Conservation (phyloP, 805 yeast genomes). For the Torulaspora quercuum region DNA sequence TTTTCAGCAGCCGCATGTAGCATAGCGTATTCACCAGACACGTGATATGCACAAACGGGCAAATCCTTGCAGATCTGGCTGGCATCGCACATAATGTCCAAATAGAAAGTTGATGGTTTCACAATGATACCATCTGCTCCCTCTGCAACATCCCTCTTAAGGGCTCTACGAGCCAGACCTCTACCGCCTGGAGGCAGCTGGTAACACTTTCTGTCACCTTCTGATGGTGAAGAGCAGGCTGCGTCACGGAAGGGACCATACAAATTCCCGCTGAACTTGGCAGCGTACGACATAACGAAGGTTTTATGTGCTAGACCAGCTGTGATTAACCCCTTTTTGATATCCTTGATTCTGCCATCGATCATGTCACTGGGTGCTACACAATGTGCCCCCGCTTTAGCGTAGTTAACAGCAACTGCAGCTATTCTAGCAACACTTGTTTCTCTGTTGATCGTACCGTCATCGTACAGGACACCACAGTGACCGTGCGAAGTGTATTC, state of each 20-base stretch:
- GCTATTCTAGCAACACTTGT: constrained; percentile 77
- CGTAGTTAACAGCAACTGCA: constrained; percentile 92
- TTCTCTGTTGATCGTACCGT: constrained; percentile 78
- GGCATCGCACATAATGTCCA: constrained; percentile 89
- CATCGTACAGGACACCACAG: constrained; percentile 86
- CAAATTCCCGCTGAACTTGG: constrained; percentile 84
- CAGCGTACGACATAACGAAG: constrained; percentile 89
- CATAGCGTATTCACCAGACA: constrained; percentile 97
- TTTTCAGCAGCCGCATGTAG: constrained; percentile 97
- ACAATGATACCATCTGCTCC: constrained; percentile 96
- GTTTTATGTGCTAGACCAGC: constrained; percentile 83
- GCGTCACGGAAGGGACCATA: constrained; percentile 99
- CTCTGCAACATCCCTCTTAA: constrained; percentile 78
- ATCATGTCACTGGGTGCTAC: constrained; percentile 98
- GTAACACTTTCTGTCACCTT: constrained; percentile 89
- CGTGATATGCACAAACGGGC: constrained; percentile 94
- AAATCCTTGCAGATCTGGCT: constrained; percentile 73
- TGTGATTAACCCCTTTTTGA: constrained; percentile 76
- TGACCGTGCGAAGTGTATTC: constrained; percentile 98
- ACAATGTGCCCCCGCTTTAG: constrained; percentile 90
- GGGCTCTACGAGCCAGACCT: constrained; percentile 91
- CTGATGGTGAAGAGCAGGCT: constrained; percentile 84
- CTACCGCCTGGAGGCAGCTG: constrained; percentile 91
- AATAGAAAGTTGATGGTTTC: constrained; percentile 92
- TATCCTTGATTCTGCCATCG: constrained; percentile 88